Base-by-base conservation (phyloP, 2,329 filamentous ascomycete genomes). In the Diaporthe helianthi region DNA sequence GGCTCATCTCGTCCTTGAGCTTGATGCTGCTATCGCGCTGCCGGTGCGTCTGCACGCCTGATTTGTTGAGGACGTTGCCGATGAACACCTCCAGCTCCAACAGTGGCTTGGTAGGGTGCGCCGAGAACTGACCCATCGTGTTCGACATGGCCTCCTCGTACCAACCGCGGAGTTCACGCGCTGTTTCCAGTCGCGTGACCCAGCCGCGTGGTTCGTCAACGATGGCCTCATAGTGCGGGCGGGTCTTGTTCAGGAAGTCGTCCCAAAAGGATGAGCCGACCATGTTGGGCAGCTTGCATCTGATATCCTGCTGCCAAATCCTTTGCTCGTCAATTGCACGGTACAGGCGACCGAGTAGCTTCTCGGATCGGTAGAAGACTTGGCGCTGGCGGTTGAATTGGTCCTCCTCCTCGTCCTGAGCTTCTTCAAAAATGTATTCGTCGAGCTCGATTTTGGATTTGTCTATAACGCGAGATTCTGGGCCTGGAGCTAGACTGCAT, bases 281-380 rank as follows among this genome's bases (percentile, higher is more conserved):
- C 13, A 61, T 74, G 9, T 72, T 74, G 4, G n/a, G 46, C 15
- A 77, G 72, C 0, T 61, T 73, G 17, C 76, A 75, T 53, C 77
- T 80, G 47, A 86, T 83, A 19, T 89, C 78, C 6, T 85, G 76
- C 10, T 78, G 73, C 82, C 90, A 90, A 52, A 94, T 91, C 65
- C 85, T 84, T 54, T 84, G 83, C 77, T 96, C 93, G 73, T 97
- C 88, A 13, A 97, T 89, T 0, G 84, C 86, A 1, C 92, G 87
- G 76, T 92, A 96, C 0, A 97, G 81, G 5, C 84, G 79, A 0
- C 93, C 93, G 0, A 96, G 84, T 0, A 91, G 82, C 73, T 92
- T 93, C 0, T 87, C 73, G 1, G 90, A 93, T 38, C 78, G 79
- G 76, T 96, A 94, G 75, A 89, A 95, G 4, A 79, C 78, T 31